Base-by-base conservation (phyloP, 2,329 filamentous ascomycete species). In the Pseudovirgaria hyperparasitica region DNA sequence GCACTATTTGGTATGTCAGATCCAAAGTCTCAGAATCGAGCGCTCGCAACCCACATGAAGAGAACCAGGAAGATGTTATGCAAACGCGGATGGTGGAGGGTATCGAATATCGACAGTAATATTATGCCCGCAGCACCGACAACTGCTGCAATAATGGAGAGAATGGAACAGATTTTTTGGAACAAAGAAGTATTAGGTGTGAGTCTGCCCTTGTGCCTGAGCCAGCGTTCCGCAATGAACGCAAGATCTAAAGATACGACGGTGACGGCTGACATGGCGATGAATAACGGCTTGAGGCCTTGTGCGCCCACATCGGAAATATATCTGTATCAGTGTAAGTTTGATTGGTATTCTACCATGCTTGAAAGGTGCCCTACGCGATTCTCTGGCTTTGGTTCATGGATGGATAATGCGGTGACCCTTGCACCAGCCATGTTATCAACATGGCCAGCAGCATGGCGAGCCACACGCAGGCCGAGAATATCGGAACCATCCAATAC, bases 71-170 rank as follows among this genome's bases (percentile, higher is more conserved):
- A 92, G 2, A 72, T 61, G 43, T 82, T 65, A 50, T 98, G 90
- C 31, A 80, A 49, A 2, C 40, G 54, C 2, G 65, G 63, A 49
- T 93, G 71, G 29, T 63, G 59, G n/a, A 66, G 54, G 0, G 82
- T 90, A 53, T 96, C 84, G 52, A 92, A 94, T 40, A 93, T 75
- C 36, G 76, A 76, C 21, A 98, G 65, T 5, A 86, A 63, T 36
- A 93, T 84, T 23, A 98, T 57, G 4, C 87, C 87, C 1, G 66
- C 64, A 0, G 82, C 85, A 27, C 90, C 90, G 14, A 76, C 55
- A 22, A 87, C 47, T 8, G 85, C 80, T 34, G 76, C 72, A 16
- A 74, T 22, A 25, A 86, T 81, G 23, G 67, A 69, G 22, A 80
- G 50, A 2, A 48, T 51, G 5, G 64, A 72, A 13, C 82, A 62